Base-by-base conservation (phyloP, 768 basidiomycete species). In the Auricularia sp. region DNA sequence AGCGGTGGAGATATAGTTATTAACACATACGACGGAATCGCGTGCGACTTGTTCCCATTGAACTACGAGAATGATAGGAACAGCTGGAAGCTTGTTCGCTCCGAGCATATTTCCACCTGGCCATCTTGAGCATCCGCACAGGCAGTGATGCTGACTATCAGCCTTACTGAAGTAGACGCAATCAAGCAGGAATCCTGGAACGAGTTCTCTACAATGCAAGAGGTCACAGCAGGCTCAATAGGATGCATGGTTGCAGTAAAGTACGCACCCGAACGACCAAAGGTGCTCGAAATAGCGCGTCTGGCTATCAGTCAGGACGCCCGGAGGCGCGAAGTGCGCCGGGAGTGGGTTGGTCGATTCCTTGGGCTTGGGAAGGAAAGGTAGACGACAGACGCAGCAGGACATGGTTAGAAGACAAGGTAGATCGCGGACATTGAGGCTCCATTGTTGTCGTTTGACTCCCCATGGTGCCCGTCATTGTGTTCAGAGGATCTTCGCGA, bases 361-460 rank as follows among this genome's bases (percentile, higher is more conserved):
- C 16, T 16, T 21, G 13, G 61, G 63, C 29, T 64, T 64, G 7
- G 72, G 72, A 13, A 69, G 67, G 66, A 73, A 72, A 4, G 73
- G 71, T 10, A 73, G 68, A n/a, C 68, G 71, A 65, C 72, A 74
- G 35, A 74, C 62, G 63, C 65, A 61, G 64, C 72, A 74, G 34
- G 70, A 71, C 71, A 73, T 71, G 66, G 64, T 51, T 16, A 16
- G 47, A 51, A 18, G 47, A 10, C 8, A 51, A 51, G 47, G 47
- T 39, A 1, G 8, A 13, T 39, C 39, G 39, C 39, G 29, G 29
- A 29, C 29, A 29, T 29, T 29, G 29, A 29, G 29, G 29, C 29
- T 29, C 29, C 29, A 29, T 29, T 29, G 29, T 29, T 29, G 29
- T 29, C 29, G 29, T 29, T 29, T 29, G 29, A 29, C 29, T 29